A percentile compares a stretch with the other conserved stretches of the same genome.
phyloP scores from a whole-genome alignment of 139 green algal species.

The Tetraselmis striata region DNA sequence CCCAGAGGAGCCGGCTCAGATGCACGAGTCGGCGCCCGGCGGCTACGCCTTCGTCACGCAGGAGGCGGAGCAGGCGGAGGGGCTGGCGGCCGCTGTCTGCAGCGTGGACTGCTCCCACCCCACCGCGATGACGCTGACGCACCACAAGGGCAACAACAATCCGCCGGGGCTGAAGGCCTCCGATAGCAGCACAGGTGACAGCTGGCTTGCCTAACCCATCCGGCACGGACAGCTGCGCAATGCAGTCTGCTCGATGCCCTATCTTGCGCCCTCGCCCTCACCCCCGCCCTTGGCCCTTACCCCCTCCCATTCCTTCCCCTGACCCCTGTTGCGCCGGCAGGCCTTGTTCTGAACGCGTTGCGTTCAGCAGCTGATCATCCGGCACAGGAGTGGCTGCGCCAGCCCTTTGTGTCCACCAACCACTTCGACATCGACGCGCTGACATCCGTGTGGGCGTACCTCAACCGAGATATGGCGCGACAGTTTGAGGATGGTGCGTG shows the following conservation, averaged over 20 bases:
- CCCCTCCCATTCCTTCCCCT: too few relatives aligned
- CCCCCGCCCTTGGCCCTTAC: too few relatives aligned
- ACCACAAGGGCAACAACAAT: constrained; percentile 55
- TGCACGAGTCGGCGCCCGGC: too few relatives aligned
- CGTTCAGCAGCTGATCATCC: neutral
- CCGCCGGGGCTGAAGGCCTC: constrained; percentile 21
- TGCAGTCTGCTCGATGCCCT: too few relatives aligned
- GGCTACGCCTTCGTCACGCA: neutral
- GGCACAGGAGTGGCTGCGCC: constrained; percentile 12
- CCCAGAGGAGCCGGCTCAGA: too few relatives aligned
- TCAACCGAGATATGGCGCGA: constrained; percentile 38
- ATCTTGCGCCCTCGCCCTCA: too few relatives aligned
- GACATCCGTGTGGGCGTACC: constrained; percentile 51
- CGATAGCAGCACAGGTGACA: constrained; percentile 36
- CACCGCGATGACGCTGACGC: constrained; percentile 36
- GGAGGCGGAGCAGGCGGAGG: neutral
- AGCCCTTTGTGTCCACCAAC: constrained; percentile 41
- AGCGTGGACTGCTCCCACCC: constrained; percentile 52
- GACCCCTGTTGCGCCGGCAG: too few relatives aligned
- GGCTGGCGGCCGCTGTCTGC: neutral
- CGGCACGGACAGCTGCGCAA: too few relatives aligned
- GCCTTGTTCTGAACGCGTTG: constrained; percentile 46
- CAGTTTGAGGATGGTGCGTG: constrained; percentile 38
- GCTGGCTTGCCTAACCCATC: neutral
- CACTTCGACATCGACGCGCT: constrained; percentile 67